Conservation (phyloP, 1,284 basidiomycete species). For the Cutaneotrichosporon sp. region DNA sequence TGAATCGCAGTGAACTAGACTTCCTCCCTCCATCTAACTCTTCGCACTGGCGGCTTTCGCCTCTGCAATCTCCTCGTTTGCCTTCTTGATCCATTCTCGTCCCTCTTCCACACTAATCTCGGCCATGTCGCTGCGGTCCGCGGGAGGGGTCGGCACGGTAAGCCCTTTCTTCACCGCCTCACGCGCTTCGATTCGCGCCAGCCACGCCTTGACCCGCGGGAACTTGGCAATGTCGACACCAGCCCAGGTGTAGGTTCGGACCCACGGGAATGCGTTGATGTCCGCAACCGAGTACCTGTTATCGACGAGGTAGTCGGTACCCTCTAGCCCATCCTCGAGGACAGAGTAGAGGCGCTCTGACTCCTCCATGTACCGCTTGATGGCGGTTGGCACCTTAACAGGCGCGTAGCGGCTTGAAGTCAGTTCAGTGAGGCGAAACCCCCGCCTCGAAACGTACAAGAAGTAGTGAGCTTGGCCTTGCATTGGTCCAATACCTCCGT, state of each 20-base stretch:
- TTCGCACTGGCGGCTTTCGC: too few species aligned
- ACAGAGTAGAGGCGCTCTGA: conserved; percentile 74
- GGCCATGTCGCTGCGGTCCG: too few species aligned
- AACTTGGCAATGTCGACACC: conserved; percentile 62
- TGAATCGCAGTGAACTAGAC: too few species aligned
- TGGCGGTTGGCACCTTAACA: conserved; percentile 50
- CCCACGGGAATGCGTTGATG: conserved; percentile 56
- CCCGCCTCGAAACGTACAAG: background rate
- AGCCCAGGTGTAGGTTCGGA: conserved; percentile 39
- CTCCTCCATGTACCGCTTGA: conserved; percentile 70
- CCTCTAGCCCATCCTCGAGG: conserved; percentile 66
- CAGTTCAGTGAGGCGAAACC: too few species aligned
- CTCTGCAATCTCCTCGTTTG: too few species aligned
- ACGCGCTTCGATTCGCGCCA: conserved; percentile 54
- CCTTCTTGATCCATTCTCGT: too few species aligned
- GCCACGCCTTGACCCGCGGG: conserved; percentile 62
- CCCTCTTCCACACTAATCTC: too few species aligned
- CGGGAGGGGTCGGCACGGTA: conserved; percentile 11
- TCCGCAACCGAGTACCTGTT: conserved; percentile 64
- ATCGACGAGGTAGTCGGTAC: conserved; percentile 63
- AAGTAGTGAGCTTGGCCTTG: conserved; percentile 39
- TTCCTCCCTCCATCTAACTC: too few species aligned
- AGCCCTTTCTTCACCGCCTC: conserved; percentile 54
- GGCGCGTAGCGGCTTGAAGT: too few species aligned
- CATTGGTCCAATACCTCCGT: conserved; percentile 49